Evolutionary conservation across 2,329 filamentous ascomycete genomes (phyloP).

Genomic region (Alternaria rosae): DNA sequence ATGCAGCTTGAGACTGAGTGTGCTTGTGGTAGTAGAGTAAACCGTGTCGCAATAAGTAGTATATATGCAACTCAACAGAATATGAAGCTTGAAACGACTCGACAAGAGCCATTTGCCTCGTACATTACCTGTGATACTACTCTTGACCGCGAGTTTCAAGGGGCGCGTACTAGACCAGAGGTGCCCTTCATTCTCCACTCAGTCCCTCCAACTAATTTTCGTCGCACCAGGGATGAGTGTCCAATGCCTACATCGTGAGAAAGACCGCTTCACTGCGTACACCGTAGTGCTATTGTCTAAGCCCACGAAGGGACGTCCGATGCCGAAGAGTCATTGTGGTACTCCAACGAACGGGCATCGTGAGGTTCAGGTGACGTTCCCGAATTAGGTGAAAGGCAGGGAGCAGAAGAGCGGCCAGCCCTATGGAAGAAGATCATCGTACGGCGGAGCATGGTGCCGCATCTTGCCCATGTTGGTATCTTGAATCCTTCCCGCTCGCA

Average conservation of each 20-base stretch:
- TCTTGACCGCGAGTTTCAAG: not conserved
- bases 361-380: not conserved
- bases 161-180: not conserved
- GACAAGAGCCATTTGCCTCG: not conserved
- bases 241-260: conserved; percentile 1
- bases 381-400: not conserved
- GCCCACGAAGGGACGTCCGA: not conserved
- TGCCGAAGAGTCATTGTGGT: not conserved
- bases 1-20: not conserved
- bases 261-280: conserved; percentile 5
- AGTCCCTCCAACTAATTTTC: not conserved
- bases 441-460: not conserved
- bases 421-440: not conserved
- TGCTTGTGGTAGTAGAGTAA: not conserved
- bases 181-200: not conserved
- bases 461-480: not conserved
- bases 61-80: not conserved
- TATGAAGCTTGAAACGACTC: not conserved
- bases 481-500: not conserved
- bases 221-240: not conserved
- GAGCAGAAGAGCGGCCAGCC: not conserved
- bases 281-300: not conserved
- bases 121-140: not conserved
- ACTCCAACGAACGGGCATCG: not conserved
- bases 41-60: not conserved